Conservation (phyloP, 148 eudicot species). For the Rhododendron vialii region DNA sequence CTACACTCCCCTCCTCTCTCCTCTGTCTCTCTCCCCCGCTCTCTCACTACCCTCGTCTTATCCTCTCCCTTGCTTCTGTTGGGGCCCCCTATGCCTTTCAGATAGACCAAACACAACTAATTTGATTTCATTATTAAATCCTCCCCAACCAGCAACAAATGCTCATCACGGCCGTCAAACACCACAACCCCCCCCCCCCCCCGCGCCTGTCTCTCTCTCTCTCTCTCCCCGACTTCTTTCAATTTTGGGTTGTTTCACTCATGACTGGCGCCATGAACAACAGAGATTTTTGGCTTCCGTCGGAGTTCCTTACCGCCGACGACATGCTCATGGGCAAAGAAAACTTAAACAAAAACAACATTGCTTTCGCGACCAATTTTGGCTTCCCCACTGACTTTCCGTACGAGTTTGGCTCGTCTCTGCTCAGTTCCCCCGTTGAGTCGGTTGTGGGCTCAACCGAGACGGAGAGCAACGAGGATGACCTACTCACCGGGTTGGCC, state of each 20-base stretch:
- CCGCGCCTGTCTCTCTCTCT: not conserved
- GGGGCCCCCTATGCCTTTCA: not conserved
- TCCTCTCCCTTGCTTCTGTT: not conserved
- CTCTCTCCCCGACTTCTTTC: not conserved
- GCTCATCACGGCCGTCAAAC: conserved; percentile 9
- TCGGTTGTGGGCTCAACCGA: conserved; percentile 40
- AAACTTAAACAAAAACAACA: not conserved
- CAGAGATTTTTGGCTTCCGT: conserved; percentile 57
- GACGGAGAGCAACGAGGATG: conserved; percentile 44
- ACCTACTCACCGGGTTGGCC: conserved; percentile 40
- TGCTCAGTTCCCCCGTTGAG: conserved; percentile 32
- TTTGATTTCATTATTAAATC: conserved; percentile 28
- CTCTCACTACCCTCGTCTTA: conserved; percentile 6
- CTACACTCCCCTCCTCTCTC: conserved; percentile 7
- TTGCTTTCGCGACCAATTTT: not conserved
- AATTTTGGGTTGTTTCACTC: not conserved
- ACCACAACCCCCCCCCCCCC: not conserved
- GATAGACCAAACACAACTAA: not conserved
- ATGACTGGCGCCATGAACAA: conserved; percentile 26
- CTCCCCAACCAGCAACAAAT: conserved; percentile 20
- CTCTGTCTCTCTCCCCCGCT: too few relatives aligned
- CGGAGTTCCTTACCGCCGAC: conserved; percentile 60
- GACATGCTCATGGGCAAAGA: conserved; percentile 30
- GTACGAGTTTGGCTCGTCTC: conserved; percentile 10
- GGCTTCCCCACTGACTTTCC: conserved; percentile 20